These are phyloP conservation scores for Trichocladium antarcticum DNA, from an alignment of 495 filamentous ascomycete species.

Conservation along the genomic window DNA sequence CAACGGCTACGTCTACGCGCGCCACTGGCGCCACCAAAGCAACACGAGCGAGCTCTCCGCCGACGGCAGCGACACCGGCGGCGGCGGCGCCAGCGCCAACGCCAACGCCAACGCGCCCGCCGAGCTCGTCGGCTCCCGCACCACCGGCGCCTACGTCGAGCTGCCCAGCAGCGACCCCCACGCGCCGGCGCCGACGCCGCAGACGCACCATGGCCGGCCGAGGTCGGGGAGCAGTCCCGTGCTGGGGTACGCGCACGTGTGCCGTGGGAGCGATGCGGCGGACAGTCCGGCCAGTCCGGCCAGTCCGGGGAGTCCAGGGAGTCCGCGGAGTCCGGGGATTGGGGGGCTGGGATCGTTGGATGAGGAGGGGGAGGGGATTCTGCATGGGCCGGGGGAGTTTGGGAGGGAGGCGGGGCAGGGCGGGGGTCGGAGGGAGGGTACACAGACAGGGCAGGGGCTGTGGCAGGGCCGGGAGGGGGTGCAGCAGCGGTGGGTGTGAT, in stretches of 20 bases:
- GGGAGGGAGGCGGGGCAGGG: neutral
- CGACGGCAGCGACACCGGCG: constrained; percentile 23
- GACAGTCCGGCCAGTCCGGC: too few relatives aligned
- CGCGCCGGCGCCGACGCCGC: neutral
- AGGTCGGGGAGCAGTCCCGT: neutral
- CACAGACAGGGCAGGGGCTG: neutral
- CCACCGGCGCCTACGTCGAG: neutral
- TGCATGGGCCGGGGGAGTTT: too few relatives aligned
- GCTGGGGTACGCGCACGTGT: neutral
- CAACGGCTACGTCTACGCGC: constrained; percentile 13
- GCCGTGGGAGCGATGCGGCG: neutral
- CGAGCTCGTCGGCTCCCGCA: constrained; percentile 10
- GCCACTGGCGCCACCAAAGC: constrained; percentile 29
- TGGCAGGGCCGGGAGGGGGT: too few relatives aligned
- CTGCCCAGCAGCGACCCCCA: neutral
- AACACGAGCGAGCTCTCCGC: constrained; percentile 32
- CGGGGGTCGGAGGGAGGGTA: neutral
- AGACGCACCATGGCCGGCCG: neutral
- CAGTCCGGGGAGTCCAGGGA: too few relatives aligned
- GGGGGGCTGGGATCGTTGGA: constrained; percentile 17
- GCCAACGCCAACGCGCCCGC: constrained; percentile 15
- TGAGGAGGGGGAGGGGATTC: constrained; percentile 22
- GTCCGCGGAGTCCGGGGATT: too few relatives aligned
- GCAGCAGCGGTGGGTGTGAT: too few relatives aligned
- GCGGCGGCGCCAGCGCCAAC: constrained; percentile 9